phyloP scores from a whole-genome alignment of 2,329 filamentous ascomycete genomes.

The Beauveria caledonica region DNA sequence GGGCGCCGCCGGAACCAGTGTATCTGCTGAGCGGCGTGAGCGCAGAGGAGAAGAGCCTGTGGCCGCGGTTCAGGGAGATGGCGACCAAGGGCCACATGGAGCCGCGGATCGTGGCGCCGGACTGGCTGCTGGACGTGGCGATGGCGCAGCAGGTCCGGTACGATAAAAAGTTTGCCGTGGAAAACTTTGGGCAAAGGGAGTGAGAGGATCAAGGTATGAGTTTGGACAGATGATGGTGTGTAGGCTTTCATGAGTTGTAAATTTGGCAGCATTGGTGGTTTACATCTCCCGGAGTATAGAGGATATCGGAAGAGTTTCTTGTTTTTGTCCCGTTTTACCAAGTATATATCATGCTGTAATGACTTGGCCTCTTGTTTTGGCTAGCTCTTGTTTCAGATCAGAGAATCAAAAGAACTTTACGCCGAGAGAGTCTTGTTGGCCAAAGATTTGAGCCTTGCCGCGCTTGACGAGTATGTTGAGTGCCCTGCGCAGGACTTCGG shows the following conservation, averaged over 20 bases:
- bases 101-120: constrained; percentile 70
- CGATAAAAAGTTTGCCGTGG: constrained; percentile 51
- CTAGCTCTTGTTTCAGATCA: neutral
- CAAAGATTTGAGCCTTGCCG: constrained; percentile 90
- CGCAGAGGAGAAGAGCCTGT: constrained; percentile 62
- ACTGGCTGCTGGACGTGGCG: constrained; percentile 85
- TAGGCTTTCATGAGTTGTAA: no score
- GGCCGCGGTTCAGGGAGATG: constrained; percentile 73
- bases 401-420: constrained; percentile 84
- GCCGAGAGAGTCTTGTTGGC: constrained; percentile 76
- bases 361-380: neutral
- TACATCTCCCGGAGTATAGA: neutral
- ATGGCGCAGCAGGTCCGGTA: constrained; percentile 79
- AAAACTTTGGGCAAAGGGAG: constrained; percentile 31
- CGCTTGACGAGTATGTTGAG: constrained; percentile 77
- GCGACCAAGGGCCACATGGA: constrained; percentile 70
- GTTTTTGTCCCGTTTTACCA: neutral
- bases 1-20: constrained; percentile 58
- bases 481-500: constrained; percentile 69
- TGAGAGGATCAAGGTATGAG: neutral
- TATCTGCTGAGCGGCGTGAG: constrained; percentile 71
- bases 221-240: no score
- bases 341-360: constrained; percentile 1
- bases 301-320: neutral
- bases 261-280: neutral